Percentiles rank a stretch among this genome's conserved stretches.
Evolutionary conservation across 1,284 basidiomycete species (phyloP).

Genomic region (Cryptococcus neoformans): DNA sequence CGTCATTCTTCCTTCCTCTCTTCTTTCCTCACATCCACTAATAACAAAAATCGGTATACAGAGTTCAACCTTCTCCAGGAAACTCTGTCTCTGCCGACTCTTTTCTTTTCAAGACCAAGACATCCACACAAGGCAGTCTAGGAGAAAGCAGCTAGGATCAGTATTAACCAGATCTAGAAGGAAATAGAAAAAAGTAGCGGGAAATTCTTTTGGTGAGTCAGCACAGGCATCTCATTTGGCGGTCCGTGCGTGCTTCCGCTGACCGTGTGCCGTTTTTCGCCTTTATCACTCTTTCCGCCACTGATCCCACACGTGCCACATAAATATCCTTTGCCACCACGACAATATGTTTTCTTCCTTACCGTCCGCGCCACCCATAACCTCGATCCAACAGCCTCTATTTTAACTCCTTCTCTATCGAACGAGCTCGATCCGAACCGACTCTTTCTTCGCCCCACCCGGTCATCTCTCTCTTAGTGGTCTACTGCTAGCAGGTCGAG

Average conservation of each 20-base stretch:
- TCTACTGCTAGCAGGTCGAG: conserved; percentile 9
- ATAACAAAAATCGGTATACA: conserved; percentile 15
- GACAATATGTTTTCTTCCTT: background rate
- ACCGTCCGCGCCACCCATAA: background rate
- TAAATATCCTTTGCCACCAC: background rate
- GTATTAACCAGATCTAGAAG: background rate
- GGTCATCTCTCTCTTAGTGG: background rate
- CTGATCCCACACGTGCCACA: too few relatives aligned
- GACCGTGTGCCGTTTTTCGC: background rate
- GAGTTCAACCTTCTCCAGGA: conserved; percentile 3
- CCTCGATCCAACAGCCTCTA: background rate
- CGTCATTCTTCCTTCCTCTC: conserved; percentile 4
- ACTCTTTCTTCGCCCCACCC: background rate
- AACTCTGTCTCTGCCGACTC: conserved; percentile 12
- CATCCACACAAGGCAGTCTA: background rate
- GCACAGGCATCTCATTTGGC: background rate
- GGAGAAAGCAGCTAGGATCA: background rate
- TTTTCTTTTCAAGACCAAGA: background rate
- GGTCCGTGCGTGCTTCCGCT: background rate
- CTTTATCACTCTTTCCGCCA: too few relatives aligned
- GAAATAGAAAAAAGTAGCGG: too few relatives aligned
- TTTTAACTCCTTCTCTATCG: background rate
- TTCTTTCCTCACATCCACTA: background rate
- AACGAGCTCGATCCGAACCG: background rate
- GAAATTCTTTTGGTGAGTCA: too few relatives aligned